These are phyloP conservation scores for Pulveroboletus frians DNA, from an alignment of 768 basidiomycete species.

Conservation along the genomic window DNA sequence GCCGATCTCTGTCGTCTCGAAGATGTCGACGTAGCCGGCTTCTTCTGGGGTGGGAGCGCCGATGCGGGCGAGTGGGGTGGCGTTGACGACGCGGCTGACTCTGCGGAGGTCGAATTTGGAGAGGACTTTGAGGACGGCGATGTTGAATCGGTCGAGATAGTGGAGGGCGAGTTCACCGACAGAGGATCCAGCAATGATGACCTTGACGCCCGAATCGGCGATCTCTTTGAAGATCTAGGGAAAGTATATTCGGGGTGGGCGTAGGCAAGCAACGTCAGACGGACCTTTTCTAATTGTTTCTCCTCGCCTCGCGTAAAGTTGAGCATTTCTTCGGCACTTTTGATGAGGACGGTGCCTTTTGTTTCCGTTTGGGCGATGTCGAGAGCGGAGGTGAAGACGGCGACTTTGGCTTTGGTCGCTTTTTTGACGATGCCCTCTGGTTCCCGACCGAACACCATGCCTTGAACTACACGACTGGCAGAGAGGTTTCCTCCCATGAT, in stretches of 20 bases:
- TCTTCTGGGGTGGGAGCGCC: constrained; percentile 97
- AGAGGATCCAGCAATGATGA: constrained; percentile 88
- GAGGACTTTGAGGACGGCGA: constrained; percentile 94
- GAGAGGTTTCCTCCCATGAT: constrained; percentile 93
- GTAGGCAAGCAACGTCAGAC: too few relatives aligned
- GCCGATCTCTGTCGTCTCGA: constrained; percentile 94
- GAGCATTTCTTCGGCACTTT: constrained; percentile 93
- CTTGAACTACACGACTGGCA: constrained; percentile 82
- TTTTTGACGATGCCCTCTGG: constrained; percentile 90
- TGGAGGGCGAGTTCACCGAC: constrained; percentile 96
- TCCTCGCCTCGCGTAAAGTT: constrained; percentile 97
- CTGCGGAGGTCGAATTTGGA: constrained; percentile 97
- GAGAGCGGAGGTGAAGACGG: constrained; percentile 88
- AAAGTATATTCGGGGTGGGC: neutral
- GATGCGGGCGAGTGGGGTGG: constrained; percentile 91
- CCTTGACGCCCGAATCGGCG: constrained; percentile 88
- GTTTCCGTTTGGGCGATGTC: constrained; percentile 97
- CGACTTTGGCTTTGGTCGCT: constrained; percentile 82
- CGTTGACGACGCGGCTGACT: constrained; percentile 91
- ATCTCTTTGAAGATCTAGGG: constrained; percentile 98
- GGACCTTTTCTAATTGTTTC: constrained; percentile 87
- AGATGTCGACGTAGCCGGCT: constrained; percentile 87
- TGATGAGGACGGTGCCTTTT: constrained; percentile 95
- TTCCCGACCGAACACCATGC: constrained; percentile 97
- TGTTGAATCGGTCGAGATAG: constrained; percentile 89